These are phyloP conservation scores for Chrysanthemum makinoi DNA, from an alignment of 129 eudicot species.

Conservation along the genomic window DNA sequence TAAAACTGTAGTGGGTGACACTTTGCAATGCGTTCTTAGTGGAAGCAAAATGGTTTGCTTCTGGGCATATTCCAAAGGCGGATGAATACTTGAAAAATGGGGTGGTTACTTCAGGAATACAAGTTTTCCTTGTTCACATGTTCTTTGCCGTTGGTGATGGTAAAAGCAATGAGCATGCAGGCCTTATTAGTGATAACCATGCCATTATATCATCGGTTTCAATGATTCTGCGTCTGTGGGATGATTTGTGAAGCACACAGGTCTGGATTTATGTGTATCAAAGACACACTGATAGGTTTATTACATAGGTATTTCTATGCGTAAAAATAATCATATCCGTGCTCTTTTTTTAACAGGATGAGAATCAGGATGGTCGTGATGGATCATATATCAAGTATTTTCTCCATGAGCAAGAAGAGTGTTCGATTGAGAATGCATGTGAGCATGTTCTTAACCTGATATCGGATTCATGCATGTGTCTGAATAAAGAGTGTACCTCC, in stretches of 20 bases:
- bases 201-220: constrained; percentile 34
- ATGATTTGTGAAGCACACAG: constrained; percentile 30
- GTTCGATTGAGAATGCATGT: constrained; percentile 26
- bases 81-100: constrained; percentile 46
- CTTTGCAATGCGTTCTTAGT: constrained; percentile 49
- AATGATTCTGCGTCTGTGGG: constrained; percentile 47
- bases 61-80: constrained; percentile 33
- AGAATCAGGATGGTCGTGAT: constrained; percentile 50
- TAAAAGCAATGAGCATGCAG: neutral
- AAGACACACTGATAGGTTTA: neutral
- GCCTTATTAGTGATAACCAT: constrained; percentile 20
- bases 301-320: no score
- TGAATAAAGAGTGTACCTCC: constrained; percentile 34
- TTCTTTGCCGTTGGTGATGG: constrained; percentile 44
- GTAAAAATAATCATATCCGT: neutral
- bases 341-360: constrained; percentile 32
- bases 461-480: constrained; percentile 43
- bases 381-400: constrained; percentile 51
- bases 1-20: constrained; percentile 39
- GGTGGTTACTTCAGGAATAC: constrained; percentile 44
- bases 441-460: constrained; percentile 35
- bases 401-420: constrained; percentile 29
- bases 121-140: constrained; percentile 38
- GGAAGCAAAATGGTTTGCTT: constrained; percentile 54
- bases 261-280: constrained; percentile 10